These are phyloP conservation scores for Violaceomyces palustris DNA, from an alignment of 1,284 basidiomycete species.

Conservation along the genomic window DNA sequence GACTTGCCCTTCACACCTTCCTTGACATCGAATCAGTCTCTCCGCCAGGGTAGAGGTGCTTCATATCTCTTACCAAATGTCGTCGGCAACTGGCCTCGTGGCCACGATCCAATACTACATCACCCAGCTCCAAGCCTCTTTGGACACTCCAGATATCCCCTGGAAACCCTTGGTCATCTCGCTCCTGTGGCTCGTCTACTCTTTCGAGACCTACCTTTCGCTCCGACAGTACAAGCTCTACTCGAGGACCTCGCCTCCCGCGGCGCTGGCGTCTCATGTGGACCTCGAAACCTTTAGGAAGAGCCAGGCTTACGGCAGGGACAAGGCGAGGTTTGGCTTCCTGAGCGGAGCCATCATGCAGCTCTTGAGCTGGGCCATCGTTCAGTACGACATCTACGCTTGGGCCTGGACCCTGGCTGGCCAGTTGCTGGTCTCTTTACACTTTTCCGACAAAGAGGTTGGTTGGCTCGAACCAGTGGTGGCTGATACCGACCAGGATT, in stretches of 20 bases:
- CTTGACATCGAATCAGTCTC: too few relatives aligned
- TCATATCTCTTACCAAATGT: too few relatives aligned
- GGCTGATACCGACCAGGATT: not conserved
- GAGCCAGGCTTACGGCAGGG: conserved; percentile 81
- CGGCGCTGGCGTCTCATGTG: conserved; percentile 69
- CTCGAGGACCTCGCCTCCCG: conserved; percentile 70
- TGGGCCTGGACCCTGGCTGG: conserved; percentile 71
- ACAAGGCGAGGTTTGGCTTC: conserved; percentile 82
- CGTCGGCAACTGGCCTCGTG: too few relatives aligned
- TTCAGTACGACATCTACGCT: conserved; percentile 72
- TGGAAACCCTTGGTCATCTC: conserved; percentile 69
- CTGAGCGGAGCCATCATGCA: conserved; percentile 71
- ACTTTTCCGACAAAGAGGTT: conserved; percentile 20
- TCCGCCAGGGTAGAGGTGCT: too few relatives aligned
- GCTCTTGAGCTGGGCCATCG: conserved; percentile 64
- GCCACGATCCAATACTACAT: conserved; percentile 14
- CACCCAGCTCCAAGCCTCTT: conserved; percentile 14
- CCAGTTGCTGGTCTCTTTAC: conserved; percentile 43
- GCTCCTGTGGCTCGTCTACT: conserved; percentile 71
- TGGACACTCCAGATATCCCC: conserved; percentile 57
- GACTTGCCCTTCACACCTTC: too few relatives aligned
- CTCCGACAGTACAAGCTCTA: conserved; percentile 83
- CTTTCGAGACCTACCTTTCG: conserved; percentile 78
- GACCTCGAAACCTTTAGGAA: conserved; percentile 72
- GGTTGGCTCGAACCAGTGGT: too few relatives aligned